Evolutionary conservation across 768 basidiomycete genomes (phyloP), one percentile per base, ranked within the genome.

Genomic region (Podaxis rugospora): DNA sequence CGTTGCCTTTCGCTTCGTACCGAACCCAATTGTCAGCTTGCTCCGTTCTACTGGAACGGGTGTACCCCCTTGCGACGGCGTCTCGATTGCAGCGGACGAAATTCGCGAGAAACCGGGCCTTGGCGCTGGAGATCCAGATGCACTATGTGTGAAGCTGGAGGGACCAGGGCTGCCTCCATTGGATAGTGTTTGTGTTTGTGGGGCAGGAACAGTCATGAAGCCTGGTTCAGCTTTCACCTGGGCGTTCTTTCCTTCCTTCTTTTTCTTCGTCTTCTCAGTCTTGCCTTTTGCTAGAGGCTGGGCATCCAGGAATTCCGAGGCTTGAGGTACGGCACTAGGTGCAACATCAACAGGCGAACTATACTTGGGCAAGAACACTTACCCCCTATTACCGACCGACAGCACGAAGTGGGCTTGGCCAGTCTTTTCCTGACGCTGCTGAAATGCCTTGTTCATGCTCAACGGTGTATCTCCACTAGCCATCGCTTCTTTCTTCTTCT

Each of bases 351-450:
- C 55, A 57, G 52, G 1, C 42, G 55, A 62, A 27, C 47, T 46
- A 16, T 11, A n/a, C 9, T 51, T 44, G 28, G 21, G 21, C 58
- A 55, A 25, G 23, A 47, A 59, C 23, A 75, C 89, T 21, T 71
- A 93, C 90, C 92, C 92, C 81, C 92, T 82, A 70, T 94, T 96
- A 64, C 95, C 95, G 40, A 96, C 93, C 1, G 92, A 94, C 62
- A 99, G 73, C 16, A 98, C 91, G 75, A 99, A 98, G 68, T 97
- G 95, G 7, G 97, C 96, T 67, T 95, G 92, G 1, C 97, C 96
- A 7, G 92, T 85, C 78, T 93, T 95, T 74, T 95, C 89, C 71
- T 97, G 95, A 59, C 97, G 81, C 56, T 89, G 85, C 69, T 95
- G 89, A 78, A 99, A 99, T 11, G 95, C 95, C 63, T 81, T 85